A percentile compares a stretch with the other conserved stretches of the same genome.
These are phyloP conservation scores for Bolboschoenus planiculmis DNA, from an alignment of 176 grass and related monocot species.

Conservation along the genomic window DNA sequence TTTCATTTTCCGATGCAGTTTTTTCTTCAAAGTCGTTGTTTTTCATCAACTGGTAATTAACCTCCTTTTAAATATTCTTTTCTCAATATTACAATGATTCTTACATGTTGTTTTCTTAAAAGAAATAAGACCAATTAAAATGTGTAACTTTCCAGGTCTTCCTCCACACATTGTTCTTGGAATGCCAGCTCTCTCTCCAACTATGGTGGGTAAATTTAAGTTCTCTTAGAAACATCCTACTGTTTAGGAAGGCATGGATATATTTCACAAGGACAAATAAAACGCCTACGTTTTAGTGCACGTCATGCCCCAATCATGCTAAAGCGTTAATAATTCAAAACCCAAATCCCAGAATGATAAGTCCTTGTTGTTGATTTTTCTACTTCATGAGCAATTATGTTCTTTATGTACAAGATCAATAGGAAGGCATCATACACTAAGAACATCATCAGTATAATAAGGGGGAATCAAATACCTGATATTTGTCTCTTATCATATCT, in stretches of 20 bases:
- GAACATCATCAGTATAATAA: background rate
- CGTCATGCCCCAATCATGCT: conserved; percentile 15
- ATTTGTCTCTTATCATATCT: background rate
- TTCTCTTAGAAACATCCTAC: conserved; percentile 17
- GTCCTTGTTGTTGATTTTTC: background rate
- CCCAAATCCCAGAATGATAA: background rate
- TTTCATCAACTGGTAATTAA: conserved; percentile 33
- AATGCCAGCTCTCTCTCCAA: conserved; percentile 93
- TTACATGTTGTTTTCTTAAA: background rate
- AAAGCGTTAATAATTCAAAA: background rate
- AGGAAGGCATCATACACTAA: background rate
- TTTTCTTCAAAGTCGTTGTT: conserved; percentile 24
- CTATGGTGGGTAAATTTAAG: conserved; percentile 50
- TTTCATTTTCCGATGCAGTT: conserved; percentile 29
- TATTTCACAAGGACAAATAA: background rate
- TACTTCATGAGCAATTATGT: background rate
- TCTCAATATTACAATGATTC: background rate
- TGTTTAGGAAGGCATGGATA: background rate
- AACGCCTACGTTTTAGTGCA: background rate
- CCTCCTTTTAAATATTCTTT: background rate
- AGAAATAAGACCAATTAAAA: background rate
- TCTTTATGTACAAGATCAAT: background rate
- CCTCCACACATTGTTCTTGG: conserved; percentile 71
- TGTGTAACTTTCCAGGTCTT: conserved; percentile 36
- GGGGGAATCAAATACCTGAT: background rate